Percentiles rank a stretch among this genome's conserved stretches.
These are phyloP conservation scores for Fusarium subglutinans DNA, from an alignment of 2,329 filamentous ascomycete genomes.

Conservation along the genomic window DNA sequence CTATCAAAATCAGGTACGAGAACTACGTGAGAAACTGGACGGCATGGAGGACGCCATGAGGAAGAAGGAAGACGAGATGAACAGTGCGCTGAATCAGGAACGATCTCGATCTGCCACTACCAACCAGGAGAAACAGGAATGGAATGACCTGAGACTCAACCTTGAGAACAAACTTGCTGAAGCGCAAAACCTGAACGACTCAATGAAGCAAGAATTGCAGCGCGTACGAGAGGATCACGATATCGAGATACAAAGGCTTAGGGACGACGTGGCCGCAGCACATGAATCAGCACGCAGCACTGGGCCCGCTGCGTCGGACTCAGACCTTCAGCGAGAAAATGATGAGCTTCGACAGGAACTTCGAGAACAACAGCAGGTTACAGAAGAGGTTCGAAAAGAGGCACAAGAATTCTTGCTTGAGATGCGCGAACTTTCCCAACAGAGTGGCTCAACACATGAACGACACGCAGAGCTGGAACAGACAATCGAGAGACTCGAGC, in stretches of 20 bases:
- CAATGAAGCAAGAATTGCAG: constrained; percentile 81
- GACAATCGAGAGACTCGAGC: constrained; percentile 79
- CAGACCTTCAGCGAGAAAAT: constrained; percentile 73
- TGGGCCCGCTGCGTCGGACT: constrained; percentile 51
- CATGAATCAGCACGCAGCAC: constrained; percentile 45
- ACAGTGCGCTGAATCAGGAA: constrained; percentile 66
- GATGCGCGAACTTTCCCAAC: constrained; percentile 86
- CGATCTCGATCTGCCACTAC: constrained; percentile 61
- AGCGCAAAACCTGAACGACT: constrained; percentile 80
- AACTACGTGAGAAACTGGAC: constrained; percentile 78
- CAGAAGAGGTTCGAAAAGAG: constrained; percentile 86
- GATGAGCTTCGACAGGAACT: constrained; percentile 72
- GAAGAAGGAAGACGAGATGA: constrained; percentile 73
- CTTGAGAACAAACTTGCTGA: constrained; percentile 80
- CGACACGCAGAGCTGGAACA: constrained; percentile 81
- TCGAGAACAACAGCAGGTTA: constrained; percentile 80
- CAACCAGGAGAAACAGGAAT: constrained; percentile 75
- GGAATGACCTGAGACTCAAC: constrained; percentile 69
- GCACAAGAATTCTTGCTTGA: constrained; percentile 85
- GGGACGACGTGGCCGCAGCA: constrained; percentile 68
- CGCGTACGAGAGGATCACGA: constrained; percentile 75
- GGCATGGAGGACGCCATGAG: constrained; percentile 75
- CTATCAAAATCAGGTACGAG: constrained; percentile 80
- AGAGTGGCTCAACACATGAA: constrained; percentile 81
- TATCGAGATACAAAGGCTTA: constrained; percentile 68